Base-by-base conservation (phyloP, 148 eudicot genomes). In the Fagopyrum homotropicum region DNA sequence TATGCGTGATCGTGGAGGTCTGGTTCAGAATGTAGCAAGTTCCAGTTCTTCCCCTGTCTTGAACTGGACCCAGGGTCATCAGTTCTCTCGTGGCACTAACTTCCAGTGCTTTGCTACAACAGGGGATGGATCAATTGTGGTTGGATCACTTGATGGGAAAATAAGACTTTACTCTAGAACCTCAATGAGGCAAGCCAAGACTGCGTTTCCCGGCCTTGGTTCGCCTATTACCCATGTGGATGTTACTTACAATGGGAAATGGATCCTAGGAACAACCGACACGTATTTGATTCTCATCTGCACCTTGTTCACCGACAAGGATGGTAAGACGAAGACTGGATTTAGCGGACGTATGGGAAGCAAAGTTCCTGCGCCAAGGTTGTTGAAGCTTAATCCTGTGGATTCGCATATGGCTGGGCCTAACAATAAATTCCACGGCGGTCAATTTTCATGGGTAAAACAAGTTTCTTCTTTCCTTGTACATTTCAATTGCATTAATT, bases 181-280 rank as follows among this genome's bases (percentile, higher is more conserved):
- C 22, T 90, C 98, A 4, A 95, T 95, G 99, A 88, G 99, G 83
- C 88, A 83, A 79, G 99, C 99, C 1, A 95, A 92, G 86, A 95
- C 99, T 9, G 99, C 97, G 7, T 95, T 95, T 70, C 99, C 99
- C 4, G 96, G 98, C 9, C 87, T 95, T 9, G 98, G 98, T 10
- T 92, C 96, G 0, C 96, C 98, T 0, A 88, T 95, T 45, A 95
- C 96, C 0, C 90, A 93, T 77, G 97, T 95, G 17, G 98, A 95
- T 81, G 98, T 92, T 43, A 95, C 98, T 7, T 95, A 92, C 77
- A 97, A 95, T 86, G 98, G 98, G n/a, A 95, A 92, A 76, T 95
- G 98, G 98, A 83, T 95, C 55, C 75, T 95, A 88, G 98, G 97
- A 55, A 95, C 98, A 0, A 92, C 98, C 0, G 93, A 92, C 70